These are phyloP conservation scores for Fusarium nanum DNA, from an alignment of 2,329 filamentous ascomycete species.

Conservation along the genomic window DNA sequence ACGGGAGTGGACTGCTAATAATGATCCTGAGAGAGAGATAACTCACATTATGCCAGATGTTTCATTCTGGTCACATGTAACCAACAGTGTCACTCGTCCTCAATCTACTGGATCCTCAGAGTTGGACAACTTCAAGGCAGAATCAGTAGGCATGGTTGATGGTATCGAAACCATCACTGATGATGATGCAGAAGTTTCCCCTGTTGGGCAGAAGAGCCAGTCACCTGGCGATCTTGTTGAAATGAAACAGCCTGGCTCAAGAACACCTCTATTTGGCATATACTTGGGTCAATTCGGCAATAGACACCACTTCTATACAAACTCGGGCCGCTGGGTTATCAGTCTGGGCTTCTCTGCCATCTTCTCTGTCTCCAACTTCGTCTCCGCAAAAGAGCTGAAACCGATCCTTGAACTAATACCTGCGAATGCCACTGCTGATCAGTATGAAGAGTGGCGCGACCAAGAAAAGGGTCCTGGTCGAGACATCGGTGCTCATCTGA, in stretches of 20 bases:
- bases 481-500: conserved; percentile 55
- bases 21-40: conserved; percentile 13
- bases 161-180: conserved; percentile 45
- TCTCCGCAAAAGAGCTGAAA: conserved; percentile 54
- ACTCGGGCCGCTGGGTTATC: conserved; percentile 62
- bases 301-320: conserved; percentile 66
- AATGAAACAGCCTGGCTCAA: conserved; percentile 54
- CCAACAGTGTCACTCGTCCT: conserved; percentile 50
- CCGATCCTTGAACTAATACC: conserved; percentile 52
- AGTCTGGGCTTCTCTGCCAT: conserved; percentile 57
- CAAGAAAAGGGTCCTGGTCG: conserved; percentile 58
- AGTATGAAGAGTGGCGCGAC: conserved; percentile 49
- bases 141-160: conserved; percentile 42
- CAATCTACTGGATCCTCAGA: conserved; percentile 51
- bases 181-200: conserved; percentile 43
- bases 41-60: conserved; percentile 39
- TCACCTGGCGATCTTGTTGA: conserved; percentile 65
- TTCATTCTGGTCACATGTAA: conserved; percentile 43
- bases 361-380: conserved; percentile 64
- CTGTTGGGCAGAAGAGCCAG: conserved; percentile 44
- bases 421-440: conserved; percentile 42
- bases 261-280: conserved; percentile 62
- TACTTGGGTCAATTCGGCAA: conserved; percentile 64
- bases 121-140: conserved; percentile 47
- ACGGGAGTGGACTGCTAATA: conserved; percentile 33